Base-by-base conservation (phyloP, 768 basidiomycete genomes). In the Boletellus emodensis region DNA sequence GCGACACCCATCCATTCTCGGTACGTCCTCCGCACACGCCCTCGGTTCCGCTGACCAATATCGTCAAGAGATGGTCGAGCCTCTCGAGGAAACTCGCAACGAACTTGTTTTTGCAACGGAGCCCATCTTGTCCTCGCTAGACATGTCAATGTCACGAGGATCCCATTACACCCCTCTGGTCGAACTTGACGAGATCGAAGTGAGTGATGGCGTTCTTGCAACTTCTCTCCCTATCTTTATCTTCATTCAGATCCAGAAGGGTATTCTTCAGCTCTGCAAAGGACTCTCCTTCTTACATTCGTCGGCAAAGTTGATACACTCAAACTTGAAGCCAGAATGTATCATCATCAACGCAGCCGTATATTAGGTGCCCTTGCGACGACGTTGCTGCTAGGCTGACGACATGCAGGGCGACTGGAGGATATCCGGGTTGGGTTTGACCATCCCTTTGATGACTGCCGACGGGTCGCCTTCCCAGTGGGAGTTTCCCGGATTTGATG, bases 161-260 rank as follows among this genome's bases (percentile, higher is more conserved):
- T 75, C 79, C 36, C 71, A 79, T 48, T 72, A 76, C 48, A 68
- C 75, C 32, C 73, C 82, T 36, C 63, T 83, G 47, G 82, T 88
- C 14, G 95, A 97, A 63, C 73, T 99, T 20, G 96, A 99, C 67
- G 96, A 99, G 73, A 87, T 97, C 37, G 96, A 99, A 75, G 93
- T 90, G 33, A 53, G 77, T 71, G 14, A 40, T 52, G 17, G 24
- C 12, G 4, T 41, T 17, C 28, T 48, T 30, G 42, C 30, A 18
- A 13, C 18, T 36, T 32, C 28, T 42, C 48, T 28, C 28, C 11
- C 37, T 42, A 26, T 51, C 45, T 52, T 57, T 22, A 49, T 44
- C 46, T 40, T 41, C 51, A 34, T 40, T 4, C 53, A 92, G 89
- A 93, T 97, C 35, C 96, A 97, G 65, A 98, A 98, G 70, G 96